Conservation (phyloP, 1,139 yeast genomes). For the Blastobotrys aristatus region DNA sequence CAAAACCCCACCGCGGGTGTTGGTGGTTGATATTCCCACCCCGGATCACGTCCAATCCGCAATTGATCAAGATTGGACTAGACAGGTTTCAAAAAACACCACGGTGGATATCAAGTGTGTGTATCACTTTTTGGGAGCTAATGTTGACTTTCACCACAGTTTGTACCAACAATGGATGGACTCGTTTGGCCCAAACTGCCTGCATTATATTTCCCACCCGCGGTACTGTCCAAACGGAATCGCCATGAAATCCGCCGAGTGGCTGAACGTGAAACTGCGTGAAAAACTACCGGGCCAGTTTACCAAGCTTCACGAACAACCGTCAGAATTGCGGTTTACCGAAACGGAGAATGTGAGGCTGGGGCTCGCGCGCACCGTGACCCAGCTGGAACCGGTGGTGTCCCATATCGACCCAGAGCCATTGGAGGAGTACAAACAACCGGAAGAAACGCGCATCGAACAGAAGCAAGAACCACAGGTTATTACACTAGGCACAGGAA, state of each 20-base stretch:
- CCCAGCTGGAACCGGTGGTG: conserved; percentile 23
- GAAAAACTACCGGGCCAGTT: conserved; percentile 49
- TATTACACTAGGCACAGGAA: conserved; percentile 87
- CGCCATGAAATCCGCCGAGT: conserved; percentile 52
- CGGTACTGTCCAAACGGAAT: conserved; percentile 57
- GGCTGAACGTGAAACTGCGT: conserved; percentile 53
- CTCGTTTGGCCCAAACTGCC: conserved; percentile 46
- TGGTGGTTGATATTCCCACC: conserved; percentile 73
- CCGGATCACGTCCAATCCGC: conserved; percentile 42
- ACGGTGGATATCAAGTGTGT: conserved; percentile 45
- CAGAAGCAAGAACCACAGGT: conserved; percentile 44
- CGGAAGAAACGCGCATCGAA: not conserved
- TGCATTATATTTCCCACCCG: conserved; percentile 69
- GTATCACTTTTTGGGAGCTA: conserved; percentile 71
- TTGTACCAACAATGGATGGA: conserved; percentile 41
- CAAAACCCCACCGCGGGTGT: conserved; percentile 51
- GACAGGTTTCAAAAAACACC: conserved; percentile 15
- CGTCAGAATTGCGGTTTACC: conserved; percentile 10
- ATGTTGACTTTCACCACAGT: conserved; percentile 46
- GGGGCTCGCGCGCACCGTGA: conserved; percentile 18
- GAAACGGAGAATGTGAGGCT: conserved; percentile 14
- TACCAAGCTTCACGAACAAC: conserved; percentile 42
- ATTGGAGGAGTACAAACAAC: conserved; percentile 14
- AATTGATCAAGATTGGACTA: conserved; percentile 24
- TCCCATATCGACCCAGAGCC: conserved; percentile 12